Base-by-base conservation (phyloP, 371 early-diverging fungal genomes). In the Syncephalastrum monosporum region DNA sequence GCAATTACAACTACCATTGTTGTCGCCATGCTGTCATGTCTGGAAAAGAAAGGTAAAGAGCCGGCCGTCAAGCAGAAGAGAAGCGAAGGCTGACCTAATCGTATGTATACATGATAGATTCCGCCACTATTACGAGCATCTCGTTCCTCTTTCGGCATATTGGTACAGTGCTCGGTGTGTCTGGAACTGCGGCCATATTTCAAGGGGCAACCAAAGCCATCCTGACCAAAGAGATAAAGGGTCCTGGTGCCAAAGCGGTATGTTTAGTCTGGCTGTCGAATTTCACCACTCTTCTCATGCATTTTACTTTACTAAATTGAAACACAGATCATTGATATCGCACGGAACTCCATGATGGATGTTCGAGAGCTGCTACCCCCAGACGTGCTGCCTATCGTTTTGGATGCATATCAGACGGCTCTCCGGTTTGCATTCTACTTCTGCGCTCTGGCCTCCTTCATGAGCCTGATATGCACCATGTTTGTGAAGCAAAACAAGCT, bases 51-150 rank as follows among this genome's bases (percentile, higher is more conserved):
- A 63, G 81, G 74, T 73, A 16, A 13, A 75, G 38, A 12, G 0
- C 12, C 7, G 10, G 38, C 38, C 38, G 38, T 12, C 27, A 27
- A 27, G 27, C 8, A 33, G 8, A 2, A 8, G 38, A 29, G 6
- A 29, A 7, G 6, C 7, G 10, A 33, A 33, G 12, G 8, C 12
- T 33, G 10, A 33, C 8, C 10, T 12, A 2, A 49, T 17, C 13
- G 8, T 10, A n/a, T 33, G 43, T 27, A 7, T 27, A 27, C 27
- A 21, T 50, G 14, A 6, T 42, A 75, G 80, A 82, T 47, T 72
- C 77, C 68, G 82, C 82, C 13, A 78, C 77, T 2, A 65, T 69
- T 41, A 74, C 76, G 3, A 68, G 71, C 17, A 63, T 79, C 59
- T 72, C 76, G 4, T 79, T 75, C 50, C 56, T 79, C n/a, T 79